A percentile compares a stretch with the other conserved stretches of the same genome.
Evolutionary conservation across 257 asterid genomes (phyloP).

Genomic region (Phtheirospermum japonicum): DNA sequence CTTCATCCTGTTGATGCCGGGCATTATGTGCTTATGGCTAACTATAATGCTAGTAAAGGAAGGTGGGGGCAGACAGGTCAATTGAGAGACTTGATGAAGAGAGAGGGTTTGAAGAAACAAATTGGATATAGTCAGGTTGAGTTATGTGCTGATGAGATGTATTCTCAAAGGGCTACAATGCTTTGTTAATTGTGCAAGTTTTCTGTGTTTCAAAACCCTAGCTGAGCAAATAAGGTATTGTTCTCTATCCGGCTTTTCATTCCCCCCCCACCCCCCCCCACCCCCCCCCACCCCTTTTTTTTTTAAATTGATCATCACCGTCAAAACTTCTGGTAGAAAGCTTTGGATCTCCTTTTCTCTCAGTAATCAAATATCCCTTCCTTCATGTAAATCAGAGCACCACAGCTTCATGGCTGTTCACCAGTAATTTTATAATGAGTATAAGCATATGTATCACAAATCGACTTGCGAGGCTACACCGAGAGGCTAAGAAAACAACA

Average conservation of each 20-base stretch:
- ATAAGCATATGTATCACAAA: neutral
- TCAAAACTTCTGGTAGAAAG: neutral
- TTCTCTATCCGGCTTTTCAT: neutral
- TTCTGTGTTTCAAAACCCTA: constrained; percentile 14
- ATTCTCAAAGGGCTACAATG: no score
- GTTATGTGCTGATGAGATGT: constrained; percentile 5
- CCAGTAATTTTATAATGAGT: neutral
- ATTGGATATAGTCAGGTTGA: constrained; percentile 40
- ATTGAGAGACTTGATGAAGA: constrained; percentile 42
- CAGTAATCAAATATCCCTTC: neutral
- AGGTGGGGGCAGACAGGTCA: constrained; percentile 44
- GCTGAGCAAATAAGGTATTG: constrained; percentile 20
- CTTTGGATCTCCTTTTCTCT: constrained; percentile 3
- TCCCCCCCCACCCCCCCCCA: no score
- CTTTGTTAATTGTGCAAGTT: no score
- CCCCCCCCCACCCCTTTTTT: no score
- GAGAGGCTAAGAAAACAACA: neutral
- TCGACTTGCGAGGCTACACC: no score
- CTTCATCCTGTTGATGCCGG: constrained; percentile 43
- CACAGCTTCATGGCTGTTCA: neutral
- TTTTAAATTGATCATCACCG: constrained; percentile 1
- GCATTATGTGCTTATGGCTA: constrained; percentile 50
- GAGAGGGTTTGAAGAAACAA: constrained; percentile 44
- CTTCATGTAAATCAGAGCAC: no score
- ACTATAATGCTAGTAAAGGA: no score